Conservation (phyloP, 208 protist genomes). For the Crithidia brevicula region DNA sequence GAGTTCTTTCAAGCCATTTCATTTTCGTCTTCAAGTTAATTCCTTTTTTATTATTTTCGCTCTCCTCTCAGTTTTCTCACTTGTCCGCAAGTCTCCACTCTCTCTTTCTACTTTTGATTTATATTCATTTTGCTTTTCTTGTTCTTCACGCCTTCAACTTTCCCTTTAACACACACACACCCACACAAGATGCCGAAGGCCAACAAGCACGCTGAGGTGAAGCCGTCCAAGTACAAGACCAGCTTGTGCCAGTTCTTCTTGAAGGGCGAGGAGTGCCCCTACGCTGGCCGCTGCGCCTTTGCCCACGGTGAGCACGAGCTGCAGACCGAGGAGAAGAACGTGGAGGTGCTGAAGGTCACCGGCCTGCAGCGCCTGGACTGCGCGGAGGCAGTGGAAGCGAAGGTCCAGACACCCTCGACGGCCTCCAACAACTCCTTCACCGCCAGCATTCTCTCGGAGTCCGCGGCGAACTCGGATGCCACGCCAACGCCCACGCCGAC, state of each 20-base stretch:
- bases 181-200: constrained; percentile 34
- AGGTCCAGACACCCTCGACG: constrained; percentile 19
- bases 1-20: constrained; percentile 14
- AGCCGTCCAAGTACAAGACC: constrained; percentile 91
- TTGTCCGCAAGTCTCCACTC: constrained; percentile 11
- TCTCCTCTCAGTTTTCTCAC: background rate
- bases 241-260: constrained; percentile 74
- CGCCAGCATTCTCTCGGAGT: constrained; percentile 21
- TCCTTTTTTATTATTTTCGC: constrained; percentile 17
- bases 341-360: constrained; percentile 62
- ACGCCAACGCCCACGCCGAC: constrained; percentile 4
- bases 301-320: constrained; percentile 85
- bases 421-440: constrained; percentile 27
- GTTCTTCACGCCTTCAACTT: background rate
- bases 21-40: background rate
- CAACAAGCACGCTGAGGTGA: constrained; percentile 67
- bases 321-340: constrained; percentile 69
- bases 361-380: constrained; percentile 73
- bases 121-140: constrained; percentile 4
- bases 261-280: constrained; percentile 67
- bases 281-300: constrained; percentile 74
- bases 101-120: no score
- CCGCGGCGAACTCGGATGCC: constrained; percentile 1
- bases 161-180: background rate
- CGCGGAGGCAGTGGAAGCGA: constrained; percentile 13